These are phyloP conservation scores for Russula griseocarnosa DNA, from an alignment of 768 basidiomycete species.

Conservation along the genomic window DNA sequence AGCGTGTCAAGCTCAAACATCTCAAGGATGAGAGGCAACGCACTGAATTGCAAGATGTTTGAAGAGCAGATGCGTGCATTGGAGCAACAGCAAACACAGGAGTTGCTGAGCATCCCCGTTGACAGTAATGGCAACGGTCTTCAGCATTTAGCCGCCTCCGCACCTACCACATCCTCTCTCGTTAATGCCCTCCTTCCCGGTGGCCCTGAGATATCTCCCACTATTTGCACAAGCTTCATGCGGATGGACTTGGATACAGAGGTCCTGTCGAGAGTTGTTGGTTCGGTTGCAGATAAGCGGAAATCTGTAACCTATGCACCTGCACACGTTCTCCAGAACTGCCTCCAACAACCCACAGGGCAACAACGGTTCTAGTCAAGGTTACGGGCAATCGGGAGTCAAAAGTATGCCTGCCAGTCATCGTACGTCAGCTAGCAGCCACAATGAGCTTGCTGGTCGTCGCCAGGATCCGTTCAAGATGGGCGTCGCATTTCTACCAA, in stretches of 20 bases:
- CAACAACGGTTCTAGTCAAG: no score
- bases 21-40: constrained; percentile 89
- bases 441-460: no score
- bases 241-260: constrained; percentile 53
- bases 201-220: no score
- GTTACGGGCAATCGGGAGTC: no score
- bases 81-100: constrained; percentile 86
- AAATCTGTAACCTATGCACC: constrained; percentile 85
- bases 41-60: constrained; percentile 81
- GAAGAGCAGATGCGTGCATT: constrained; percentile 95
- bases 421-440: no score
- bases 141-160: constrained; percentile 80
- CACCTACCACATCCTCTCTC: constrained; percentile 83
- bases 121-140: constrained; percentile 48
- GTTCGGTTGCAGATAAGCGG: constrained; percentile 67
- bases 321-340: constrained; percentile 71
- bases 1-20: constrained; percentile 89
- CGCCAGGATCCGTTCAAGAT: no score
- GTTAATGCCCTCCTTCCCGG: constrained; percentile 67
- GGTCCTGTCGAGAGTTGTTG: constrained; percentile 63
- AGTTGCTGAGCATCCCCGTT: constrained; percentile 71
- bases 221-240: constrained; percentile 43
- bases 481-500: no score
- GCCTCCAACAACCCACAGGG: constrained; percentile 33
- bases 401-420: no score